Base-by-base conservation (phyloP, 164 flowering plant genomes). In the Platanus orientalis region DNA sequence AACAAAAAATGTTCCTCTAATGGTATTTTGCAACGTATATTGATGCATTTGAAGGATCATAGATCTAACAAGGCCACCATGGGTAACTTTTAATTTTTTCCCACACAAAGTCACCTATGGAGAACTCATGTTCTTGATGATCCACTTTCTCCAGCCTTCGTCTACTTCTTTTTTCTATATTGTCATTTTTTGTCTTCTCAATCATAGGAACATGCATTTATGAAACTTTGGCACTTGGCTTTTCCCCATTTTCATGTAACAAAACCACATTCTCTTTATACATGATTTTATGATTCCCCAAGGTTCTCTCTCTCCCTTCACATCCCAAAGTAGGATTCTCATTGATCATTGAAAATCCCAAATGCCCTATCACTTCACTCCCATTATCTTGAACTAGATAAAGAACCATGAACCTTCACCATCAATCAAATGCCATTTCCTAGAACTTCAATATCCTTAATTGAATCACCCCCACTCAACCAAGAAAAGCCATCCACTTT, bases 11-110 rank as follows among this genome's bases (percentile, higher is more conserved):
- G 1, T 69, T 75, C 54, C 50, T 78, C 45, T 69, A 74, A 13
- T 70, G 77, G 27, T 63, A 60, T 69, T 81, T 80, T 48, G 62
- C 47, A 0, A 95, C 96, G 61, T 19, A 64, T 0, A 79, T 85
- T 0, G 96, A 89, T 1, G 91, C 95, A 78, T 81, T 78, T 0
- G 73, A 68, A 14, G 84, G 73, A 69, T 83, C 79, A 61, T 83
- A 88, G 6, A 92, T 65, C 73, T 68, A 83, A 2, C 95, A 95
- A 2, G 98, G 96, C 96, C 98, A 92, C 96, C 95, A 92, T 19
- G 84, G 90, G 57, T 85, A 84, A 57, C 76, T 72, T 72, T 69
- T 86, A 55, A 83, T 75, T 67, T 88, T 92, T 25, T 86, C 92
- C 98, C 98, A 92, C 13, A 90, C 93, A 66, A 84, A 79, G 63